Evolutionary conservation across 2,329 filamentous ascomycete species (phyloP).

Genomic region (Lachnellula occidentalis): DNA sequence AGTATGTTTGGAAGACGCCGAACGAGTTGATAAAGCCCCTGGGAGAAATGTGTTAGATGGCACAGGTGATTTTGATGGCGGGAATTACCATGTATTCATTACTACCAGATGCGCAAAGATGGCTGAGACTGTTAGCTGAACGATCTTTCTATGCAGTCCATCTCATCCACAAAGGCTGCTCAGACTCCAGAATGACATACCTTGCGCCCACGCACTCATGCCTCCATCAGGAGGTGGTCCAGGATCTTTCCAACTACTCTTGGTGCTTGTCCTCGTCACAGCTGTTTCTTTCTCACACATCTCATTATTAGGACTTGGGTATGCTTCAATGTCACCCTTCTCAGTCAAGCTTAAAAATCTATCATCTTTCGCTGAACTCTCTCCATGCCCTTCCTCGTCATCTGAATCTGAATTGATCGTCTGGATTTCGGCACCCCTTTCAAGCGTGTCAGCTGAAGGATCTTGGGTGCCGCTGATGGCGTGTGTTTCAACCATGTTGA

Average conservation of each 20-base stretch:
- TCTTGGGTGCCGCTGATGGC: not conserved
- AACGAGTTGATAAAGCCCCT: slow-evolving; percentile 36
- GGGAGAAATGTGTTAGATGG: too few species aligned
- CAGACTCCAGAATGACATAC: slow-evolving; percentile 14
- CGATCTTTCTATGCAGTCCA: not conserved
- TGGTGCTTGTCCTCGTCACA: slow-evolving; percentile 21
- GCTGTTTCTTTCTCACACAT: slow-evolving; percentile 1
- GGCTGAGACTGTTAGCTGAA: slow-evolving; percentile 6
- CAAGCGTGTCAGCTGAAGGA: too few species aligned
- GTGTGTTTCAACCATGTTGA: not conserved
- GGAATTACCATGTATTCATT: slow-evolving; percentile 23
- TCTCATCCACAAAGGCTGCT: not conserved
- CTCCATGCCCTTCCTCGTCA: not conserved
- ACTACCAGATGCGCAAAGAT: slow-evolving; percentile 25
- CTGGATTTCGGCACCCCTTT: not conserved
- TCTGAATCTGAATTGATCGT: not conserved
- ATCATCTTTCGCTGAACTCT: not conserved
- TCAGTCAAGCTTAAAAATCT: not conserved
- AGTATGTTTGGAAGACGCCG: slow-evolving; percentile 42
- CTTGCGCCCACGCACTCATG: slow-evolving; percentile 25
- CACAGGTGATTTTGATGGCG: too few species aligned
- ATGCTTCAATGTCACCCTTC: not conserved
- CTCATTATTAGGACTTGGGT: not conserved
- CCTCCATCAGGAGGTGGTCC: slow-evolving; percentile 31
- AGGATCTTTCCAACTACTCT: slow-evolving; percentile 26